Base-by-base conservation (phyloP, 2,329 filamentous ascomycete species). In the Colletotrichum phormii region DNA sequence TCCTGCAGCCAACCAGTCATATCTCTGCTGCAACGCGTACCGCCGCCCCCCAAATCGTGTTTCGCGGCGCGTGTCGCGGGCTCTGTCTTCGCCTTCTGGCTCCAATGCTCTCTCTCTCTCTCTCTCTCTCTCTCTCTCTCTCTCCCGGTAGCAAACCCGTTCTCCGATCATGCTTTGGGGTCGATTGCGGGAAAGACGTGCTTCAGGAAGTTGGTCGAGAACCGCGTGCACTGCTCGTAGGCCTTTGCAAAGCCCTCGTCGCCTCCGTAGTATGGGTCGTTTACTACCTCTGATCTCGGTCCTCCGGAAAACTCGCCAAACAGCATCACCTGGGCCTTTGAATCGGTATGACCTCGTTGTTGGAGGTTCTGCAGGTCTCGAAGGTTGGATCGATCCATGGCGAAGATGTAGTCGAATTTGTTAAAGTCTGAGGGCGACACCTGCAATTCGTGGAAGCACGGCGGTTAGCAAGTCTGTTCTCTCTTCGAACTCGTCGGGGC, bases 181-280 rank as follows among this genome's bases (percentile, higher is more conserved):
- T 79, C 72, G 54, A 80, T 77, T 63, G 83, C 79, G 1, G 84
- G 83, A 69, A 91, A 84, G 37, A 90, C 85, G 58, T 91, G 87
- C 78, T 88, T 86, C 75, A 98, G 77, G 78, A 98, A 95, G 67
- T 93, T 95, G 80, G 87, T 88, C 2, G 93, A 92, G 80, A 97
- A 98, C 74, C 93, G 87, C 72, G 87, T 85, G 75, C 93, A 92
- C 86, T 98, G 95, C 83, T 96, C 91, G 82, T 93, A 98, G n/a
- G 95, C 94, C 79, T 88, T 90, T 78, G 93, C 90, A 80, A 98
- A 98, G 2, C 95, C 95, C 76, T 94, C 89, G 4, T 86, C 84
- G 13, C 90, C 95, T n/a, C 94, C 95, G 81, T 98, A 98, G 84
- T 98, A 99, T 15, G 97, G 97, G 81, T 98, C 97, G 71, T 89